Evolutionary conservation across 352 stramenopile species (phyloP), one percentile per base, ranked within the genome.

Genomic region (Globisporangium cystogenes): DNA sequence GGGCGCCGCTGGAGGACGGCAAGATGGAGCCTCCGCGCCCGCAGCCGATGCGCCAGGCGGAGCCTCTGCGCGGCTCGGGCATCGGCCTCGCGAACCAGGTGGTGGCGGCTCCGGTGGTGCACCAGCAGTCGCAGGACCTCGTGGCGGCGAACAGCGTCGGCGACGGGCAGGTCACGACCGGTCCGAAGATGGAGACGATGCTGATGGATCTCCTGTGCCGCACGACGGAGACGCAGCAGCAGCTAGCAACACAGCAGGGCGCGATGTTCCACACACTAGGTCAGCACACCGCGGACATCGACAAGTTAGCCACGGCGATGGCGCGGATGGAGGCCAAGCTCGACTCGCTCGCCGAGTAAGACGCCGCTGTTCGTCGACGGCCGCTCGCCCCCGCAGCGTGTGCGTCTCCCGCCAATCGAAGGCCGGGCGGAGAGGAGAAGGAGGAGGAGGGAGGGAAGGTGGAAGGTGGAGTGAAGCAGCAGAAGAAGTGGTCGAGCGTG

Each of bases 231-330:
- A 94, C 83, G 29, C 83, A 94, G 74, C 83, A 94, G 74, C 83
- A 94, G 66, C 76, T 94, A 71, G 83, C 83, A 73, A 92, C 83
- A 76, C 83, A 94, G 59, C 83, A 94, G 66, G 83, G 83, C 66
- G 83, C 81, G 27, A 94, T 94, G 83, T 94, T 94, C 66, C 83
- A 94, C 67, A 92, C 81, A 83, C 69, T 94, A 83, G 79, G 83
- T 60, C 83, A 94, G 74, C 83, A 94, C 67, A 94, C 83, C 54
- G 76, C 76, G 63, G 79, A 94, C 64, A 94, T 94, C 55, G 83
- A 94, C 78, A 88, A 89, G 65, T 72, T 94, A 57, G 76, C 83
- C 57, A 82, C 63, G 21, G 83, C 83, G 45, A 90, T 94, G 74
- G 82, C 82, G 76, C 76, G 83, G 65, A 94, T 94, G 83, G 83